phyloP scores from a whole-genome alignment of 2,329 filamentous ascomycete genomes.

The Ophiostoma sp. region DNA sequence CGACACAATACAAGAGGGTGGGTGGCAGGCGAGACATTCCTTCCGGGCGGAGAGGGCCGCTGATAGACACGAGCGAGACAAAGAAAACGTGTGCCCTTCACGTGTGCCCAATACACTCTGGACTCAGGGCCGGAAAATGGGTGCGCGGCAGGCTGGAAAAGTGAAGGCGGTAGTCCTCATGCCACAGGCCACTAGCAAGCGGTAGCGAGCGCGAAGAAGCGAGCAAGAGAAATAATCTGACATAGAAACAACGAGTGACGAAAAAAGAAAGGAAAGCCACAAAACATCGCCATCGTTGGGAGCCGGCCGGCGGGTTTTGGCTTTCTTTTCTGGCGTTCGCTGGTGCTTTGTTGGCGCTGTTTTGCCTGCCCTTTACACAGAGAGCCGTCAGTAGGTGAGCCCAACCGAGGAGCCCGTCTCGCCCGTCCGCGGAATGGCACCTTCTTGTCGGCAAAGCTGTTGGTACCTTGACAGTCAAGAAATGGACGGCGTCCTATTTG shows the following conservation, averaged over 20 bases:
- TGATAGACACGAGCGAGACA: not conserved
- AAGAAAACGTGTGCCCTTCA: not conserved
- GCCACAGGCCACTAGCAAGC: not conserved
- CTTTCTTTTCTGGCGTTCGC: not conserved
- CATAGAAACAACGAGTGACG: not conserved
- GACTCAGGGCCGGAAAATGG: not conserved
- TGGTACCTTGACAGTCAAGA: not conserved
- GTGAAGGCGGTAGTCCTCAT: not conserved
- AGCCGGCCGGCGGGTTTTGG: not conserved
- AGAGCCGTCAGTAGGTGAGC: not conserved
- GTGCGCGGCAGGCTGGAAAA: not conserved
- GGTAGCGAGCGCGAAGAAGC: not conserved
- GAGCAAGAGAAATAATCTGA: not conserved
- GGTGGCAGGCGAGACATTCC: not conserved
- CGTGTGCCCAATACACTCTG: not conserved
- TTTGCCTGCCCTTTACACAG: not conserved
- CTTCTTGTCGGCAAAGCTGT: not conserved
- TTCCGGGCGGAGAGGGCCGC: conserved; percentile 19
- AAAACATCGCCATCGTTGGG: not conserved
- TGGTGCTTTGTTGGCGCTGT: not conserved
- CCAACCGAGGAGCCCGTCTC: not conserved
- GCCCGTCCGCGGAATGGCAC: too few species aligned
- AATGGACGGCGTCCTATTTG: not conserved
- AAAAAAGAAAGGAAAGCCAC: not conserved
- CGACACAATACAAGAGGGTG: not conserved